Evolutionary conservation across 176 grass and related monocot genomes (phyloP).

Genomic region (Neostapfia colusana): DNA sequence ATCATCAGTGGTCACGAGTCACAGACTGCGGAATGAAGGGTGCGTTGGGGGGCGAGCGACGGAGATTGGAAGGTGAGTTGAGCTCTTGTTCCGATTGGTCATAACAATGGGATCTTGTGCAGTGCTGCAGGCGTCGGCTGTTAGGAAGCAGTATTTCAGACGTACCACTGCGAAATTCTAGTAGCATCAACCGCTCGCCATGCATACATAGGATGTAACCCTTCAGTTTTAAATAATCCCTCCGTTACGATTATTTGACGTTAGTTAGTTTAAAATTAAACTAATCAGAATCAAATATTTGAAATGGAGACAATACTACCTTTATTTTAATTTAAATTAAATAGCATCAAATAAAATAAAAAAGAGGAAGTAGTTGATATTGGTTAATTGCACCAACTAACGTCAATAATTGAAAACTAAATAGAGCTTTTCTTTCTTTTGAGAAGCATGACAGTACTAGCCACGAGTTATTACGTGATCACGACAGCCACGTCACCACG

Average conservation of each 20-base stretch:
- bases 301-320: no score
- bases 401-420: no score
- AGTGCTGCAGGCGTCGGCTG: background rate
- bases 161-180: background rate
- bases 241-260: no score
- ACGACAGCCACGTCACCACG: background rate
- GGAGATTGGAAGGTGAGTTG: background rate
- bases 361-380: no score
- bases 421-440: background rate
- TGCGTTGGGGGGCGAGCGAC: background rate
- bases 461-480: background rate
- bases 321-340: no score
- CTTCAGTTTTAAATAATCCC: no score
- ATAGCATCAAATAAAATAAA: no score
- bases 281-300: no score
- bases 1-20: background rate
- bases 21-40: background rate
- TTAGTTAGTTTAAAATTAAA: no score
- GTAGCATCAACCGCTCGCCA: background rate
- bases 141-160: background rate
- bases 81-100: background rate
- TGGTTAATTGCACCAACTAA: no score
- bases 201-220: no score
- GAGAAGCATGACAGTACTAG: background rate
- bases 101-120: background rate